Evolutionary conservation across 371 early-diverging fungal species (phyloP).

Genomic region (Actinomortierella wolfii): DNA sequence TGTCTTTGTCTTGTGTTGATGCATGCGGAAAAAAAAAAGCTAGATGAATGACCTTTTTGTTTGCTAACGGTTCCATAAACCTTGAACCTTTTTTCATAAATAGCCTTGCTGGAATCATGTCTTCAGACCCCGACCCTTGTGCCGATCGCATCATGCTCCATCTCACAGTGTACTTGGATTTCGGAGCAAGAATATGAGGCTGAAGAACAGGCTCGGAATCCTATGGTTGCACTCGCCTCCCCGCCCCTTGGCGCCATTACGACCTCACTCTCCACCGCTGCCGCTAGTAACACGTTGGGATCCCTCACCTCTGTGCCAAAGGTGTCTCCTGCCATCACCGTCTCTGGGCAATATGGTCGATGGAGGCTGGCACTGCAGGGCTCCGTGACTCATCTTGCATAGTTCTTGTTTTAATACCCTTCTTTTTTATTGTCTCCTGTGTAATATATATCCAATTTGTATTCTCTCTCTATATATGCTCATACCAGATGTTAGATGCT

Average conservation of each 20-base stretch:
- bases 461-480: too few relatives aligned
- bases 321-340: conserved; percentile 7
- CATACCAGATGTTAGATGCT: too few relatives aligned
- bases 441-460: too few relatives aligned
- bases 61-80: neutral
- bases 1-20: neutral
- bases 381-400: conserved; percentile 25
- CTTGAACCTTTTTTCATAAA: too few relatives aligned
- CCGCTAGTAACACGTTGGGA: neutral
- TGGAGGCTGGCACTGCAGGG: conserved; percentile 38
- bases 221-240: neutral
- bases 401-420: too few relatives aligned
- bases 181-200: neutral
- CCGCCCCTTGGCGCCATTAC: neutral
- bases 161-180: conserved; percentile 42
- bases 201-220: neutral
- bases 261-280: neutral
- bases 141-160: conserved; percentile 36
- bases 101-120: conserved; percentile 37
- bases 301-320: conserved; percentile 11
- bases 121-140: conserved; percentile 33
- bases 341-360: conserved; percentile 21
- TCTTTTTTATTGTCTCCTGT: too few relatives aligned
- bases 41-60: neutral
- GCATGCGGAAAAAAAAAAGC: neutral